Base-by-base conservation (phyloP, 345 rosid species). In the Jatropha curcas region DNA sequence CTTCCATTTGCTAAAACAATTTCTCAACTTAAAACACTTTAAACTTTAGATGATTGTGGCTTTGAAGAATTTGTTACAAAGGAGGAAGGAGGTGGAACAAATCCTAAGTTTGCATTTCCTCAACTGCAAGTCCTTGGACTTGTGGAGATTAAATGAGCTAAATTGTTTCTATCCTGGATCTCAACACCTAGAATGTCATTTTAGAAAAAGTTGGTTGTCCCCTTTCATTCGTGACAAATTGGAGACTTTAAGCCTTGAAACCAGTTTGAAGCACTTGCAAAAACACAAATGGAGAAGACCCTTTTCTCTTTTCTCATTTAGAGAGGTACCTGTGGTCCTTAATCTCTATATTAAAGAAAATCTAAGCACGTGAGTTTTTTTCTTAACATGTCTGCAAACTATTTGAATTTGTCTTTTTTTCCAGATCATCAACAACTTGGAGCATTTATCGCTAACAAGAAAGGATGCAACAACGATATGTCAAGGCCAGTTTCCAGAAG, bases 401-500 rank as follows among this genome's bases (percentile, higher is more conserved):
- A 13, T 33, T 7, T 1, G 5, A 19, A 60, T 24, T 3, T 65
- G 22, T 22, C 17, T 66, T 14, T 30, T n/a, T 20, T 51, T 39
- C 39, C 39, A 82, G 82, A 70, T 43, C 11, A 8, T 66, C 79
- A 80, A 20, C 17, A 73, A 41, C 17, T 66, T 3, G 68, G 61
- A 6, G 14, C 35, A 70, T 3, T 1, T 79, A 22, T 3, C 27
- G 14, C 13, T 79, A 14, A 27, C 1, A 5, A 51, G 52, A 5
- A 25, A 68, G 3, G 62, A 72, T 31, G 46, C 60, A 0, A 17
- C 0, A 5, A 53, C 43, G 50, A 10, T 77, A 27, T 12, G 31
- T n/a, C 9, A 75, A 27, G 34, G 14, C 20, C 24, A 67, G 9
- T 39, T 63, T 51, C 45, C 55, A 17, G 53, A 24, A n/a, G 50